A percentile compares a stretch with the other conserved stretches of the same genome.
phyloP scores from a whole-genome alignment of 768 basidiomycete species.

The Grammothele lineata region DNA sequence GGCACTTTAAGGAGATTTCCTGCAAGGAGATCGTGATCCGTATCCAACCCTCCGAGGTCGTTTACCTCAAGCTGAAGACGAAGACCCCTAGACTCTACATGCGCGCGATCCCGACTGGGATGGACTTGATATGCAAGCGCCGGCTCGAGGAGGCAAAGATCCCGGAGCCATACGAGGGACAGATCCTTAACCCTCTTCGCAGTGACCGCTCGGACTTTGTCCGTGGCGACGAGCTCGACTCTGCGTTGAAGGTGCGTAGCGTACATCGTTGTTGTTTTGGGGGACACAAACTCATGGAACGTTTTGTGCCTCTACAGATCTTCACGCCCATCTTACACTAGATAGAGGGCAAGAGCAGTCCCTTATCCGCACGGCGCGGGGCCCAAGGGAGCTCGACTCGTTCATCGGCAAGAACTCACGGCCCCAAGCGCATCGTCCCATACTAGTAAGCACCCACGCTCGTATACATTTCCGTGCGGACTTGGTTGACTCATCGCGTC shows the following conservation, averaged over 20 bases:
- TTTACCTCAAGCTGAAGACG: constrained; percentile 95
- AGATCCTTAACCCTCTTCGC: constrained; percentile 92
- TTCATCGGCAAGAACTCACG: constrained; percentile 76
- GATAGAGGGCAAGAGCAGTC: constrained; percentile 81
- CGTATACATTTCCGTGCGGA: too few species aligned
- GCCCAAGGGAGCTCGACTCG: constrained; percentile 77
- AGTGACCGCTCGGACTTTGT: constrained; percentile 99
- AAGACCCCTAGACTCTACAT: constrained; percentile 92
- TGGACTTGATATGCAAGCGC: constrained; percentile 97
- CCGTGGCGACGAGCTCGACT: constrained; percentile 93
- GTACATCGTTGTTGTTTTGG: too few species aligned
- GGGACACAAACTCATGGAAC: too few species aligned
- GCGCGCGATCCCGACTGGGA: constrained; percentile 89
- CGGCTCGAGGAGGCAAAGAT: constrained; percentile 89
- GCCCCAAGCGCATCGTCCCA: constrained; percentile 62
- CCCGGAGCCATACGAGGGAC: constrained; percentile 93
- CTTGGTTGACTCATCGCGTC: too few species aligned
- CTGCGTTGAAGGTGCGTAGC: constrained; percentile 87
- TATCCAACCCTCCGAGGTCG: constrained; percentile 93
- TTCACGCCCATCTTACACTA: constrained; percentile 94
- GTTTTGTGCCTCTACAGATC: too few species aligned
- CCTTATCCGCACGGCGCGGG: constrained; percentile 89
- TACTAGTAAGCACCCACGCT: constrained; percentile 62
- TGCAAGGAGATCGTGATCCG: constrained; percentile 97
- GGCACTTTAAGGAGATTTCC: constrained; percentile 94